These are phyloP conservation scores for Beta vulgaris DNA, from an alignment of 148 eudicot species.

Conservation along the genomic window DNA sequence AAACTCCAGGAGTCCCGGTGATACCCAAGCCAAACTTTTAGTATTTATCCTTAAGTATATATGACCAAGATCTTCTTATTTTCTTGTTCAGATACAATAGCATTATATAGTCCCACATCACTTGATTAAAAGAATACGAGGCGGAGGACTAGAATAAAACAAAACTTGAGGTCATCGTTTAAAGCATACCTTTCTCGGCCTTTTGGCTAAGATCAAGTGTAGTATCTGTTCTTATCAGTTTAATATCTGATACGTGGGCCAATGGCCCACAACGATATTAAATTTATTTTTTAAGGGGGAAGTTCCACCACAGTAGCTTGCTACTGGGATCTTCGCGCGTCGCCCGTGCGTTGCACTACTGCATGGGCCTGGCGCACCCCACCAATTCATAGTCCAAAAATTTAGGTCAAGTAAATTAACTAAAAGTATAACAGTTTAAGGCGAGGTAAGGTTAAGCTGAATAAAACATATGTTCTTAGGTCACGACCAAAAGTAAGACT, in stretches of 20 bases:
- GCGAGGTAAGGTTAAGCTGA: too few relatives aligned
- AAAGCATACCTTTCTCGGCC: slow-evolving; percentile 57
- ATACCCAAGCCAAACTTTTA: too few relatives aligned
- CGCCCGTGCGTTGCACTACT: slow-evolving; percentile 29
- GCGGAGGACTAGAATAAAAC: neutral
- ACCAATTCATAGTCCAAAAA: neutral
- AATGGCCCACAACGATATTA: slow-evolving; percentile 49
- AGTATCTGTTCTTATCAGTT: slow-evolving; percentile 89
- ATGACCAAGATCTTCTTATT: too few relatives aligned
- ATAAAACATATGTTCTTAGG: too few relatives aligned
- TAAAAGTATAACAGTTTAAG: too few relatives aligned
- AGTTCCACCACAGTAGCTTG: slow-evolving; percentile 22
- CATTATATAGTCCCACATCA: neutral
- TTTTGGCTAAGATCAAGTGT: slow-evolving; percentile 96
- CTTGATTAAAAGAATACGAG: neutral
- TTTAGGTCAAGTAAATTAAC: too few relatives aligned
- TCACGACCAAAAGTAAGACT: too few relatives aligned
- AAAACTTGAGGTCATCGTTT: neutral
- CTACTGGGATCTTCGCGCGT: slow-evolving; percentile 14
- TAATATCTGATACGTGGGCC: slow-evolving; percentile 74
- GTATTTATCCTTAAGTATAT: too few relatives aligned
- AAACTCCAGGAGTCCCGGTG: too few relatives aligned
- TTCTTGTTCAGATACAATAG: neutral
- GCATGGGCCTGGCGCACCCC: slow-evolving; percentile 31
- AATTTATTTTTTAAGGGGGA: slow-evolving; percentile 37